Evolutionary conservation across 2,329 filamentous ascomycete genomes (phyloP).

Genomic region (Trichothecium roseum): DNA sequence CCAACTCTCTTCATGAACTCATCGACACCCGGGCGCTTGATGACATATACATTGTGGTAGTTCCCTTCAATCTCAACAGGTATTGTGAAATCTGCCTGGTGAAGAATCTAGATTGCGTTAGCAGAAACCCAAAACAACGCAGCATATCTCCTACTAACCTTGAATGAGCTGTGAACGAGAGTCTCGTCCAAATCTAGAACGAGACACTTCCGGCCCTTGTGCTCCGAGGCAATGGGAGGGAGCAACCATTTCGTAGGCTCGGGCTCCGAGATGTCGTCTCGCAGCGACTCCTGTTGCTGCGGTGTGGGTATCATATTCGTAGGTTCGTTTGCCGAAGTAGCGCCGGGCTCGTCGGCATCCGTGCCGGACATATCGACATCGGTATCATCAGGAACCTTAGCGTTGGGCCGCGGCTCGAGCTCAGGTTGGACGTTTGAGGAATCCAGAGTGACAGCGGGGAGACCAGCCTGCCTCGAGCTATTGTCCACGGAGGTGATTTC

Average conservation of each 20-base stretch:
- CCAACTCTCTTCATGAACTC: conserved; percentile 98
- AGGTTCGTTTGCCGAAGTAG: conserved; percentile 18
- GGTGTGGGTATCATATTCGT: conserved; percentile 28
- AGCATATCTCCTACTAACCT: conserved; percentile 44
- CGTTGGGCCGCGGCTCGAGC: conserved; percentile 15
- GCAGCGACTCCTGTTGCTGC: conserved; percentile 35
- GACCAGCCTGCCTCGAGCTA: conserved; percentile 34
- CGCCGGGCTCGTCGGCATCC: conserved; percentile 39
- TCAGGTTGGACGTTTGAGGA: conserved; percentile 22
- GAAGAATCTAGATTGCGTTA: conserved; percentile 59
- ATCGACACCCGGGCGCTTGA: conserved; percentile 97
- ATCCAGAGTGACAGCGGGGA: conserved; percentile 30
- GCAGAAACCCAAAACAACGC: conserved; percentile 3
- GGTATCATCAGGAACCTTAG: conserved; percentile 35
- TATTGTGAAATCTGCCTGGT: conserved; percentile 98
- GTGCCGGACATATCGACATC: conserved; percentile 61
- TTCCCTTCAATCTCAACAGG: conserved; percentile 98
- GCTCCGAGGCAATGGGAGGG: conserved; percentile 68
- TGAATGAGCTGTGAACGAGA: conserved; percentile 96
- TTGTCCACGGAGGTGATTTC: conserved; percentile 19
- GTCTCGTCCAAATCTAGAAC: conserved; percentile 96
- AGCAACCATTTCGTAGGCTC: conserved; percentile 57
- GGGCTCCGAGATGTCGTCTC: conserved; percentile 27
- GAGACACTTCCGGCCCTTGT: conserved; percentile 83
- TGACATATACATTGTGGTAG: conserved; percentile 98